phyloP scores from a whole-genome alignment of 2,329 filamentous ascomycete genomes.

The Tolypocladium amazonense region DNA sequence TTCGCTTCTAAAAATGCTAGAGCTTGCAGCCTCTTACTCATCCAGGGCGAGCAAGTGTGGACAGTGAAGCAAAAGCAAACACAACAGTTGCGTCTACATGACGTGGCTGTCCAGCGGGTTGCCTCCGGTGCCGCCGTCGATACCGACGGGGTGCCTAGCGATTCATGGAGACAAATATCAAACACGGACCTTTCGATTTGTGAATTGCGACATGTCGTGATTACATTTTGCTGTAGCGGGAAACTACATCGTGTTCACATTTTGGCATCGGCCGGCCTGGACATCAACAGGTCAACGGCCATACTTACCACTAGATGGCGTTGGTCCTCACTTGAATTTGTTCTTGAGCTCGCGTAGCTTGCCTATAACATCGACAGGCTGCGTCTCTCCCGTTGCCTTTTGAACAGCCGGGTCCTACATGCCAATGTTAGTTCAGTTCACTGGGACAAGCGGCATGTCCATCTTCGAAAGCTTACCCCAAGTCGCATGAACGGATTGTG shows the following conservation, averaged over 20 bases:
- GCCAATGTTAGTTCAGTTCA: not conserved
- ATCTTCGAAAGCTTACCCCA: constrained; percentile 40
- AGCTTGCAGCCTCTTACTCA: constrained; percentile 47
- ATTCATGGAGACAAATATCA: constrained; percentile 15
- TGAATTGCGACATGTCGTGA: not conserved
- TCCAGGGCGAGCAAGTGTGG: constrained; percentile 55
- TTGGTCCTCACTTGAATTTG: constrained; percentile 45
- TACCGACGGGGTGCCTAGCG: constrained; percentile 18
- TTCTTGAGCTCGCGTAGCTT: constrained; percentile 89
- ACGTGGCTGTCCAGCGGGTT: constrained; percentile 15
- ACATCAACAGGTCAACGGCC: not conserved
- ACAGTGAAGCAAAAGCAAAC: constrained; percentile 56
- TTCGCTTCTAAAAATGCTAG: constrained; percentile 54
- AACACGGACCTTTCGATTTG: not conserved
- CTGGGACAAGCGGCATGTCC: not conserved
- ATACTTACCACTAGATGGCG: not conserved
- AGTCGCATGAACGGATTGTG: constrained; percentile 97
- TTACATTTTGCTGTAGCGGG: not conserved
- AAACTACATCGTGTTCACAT: constrained; percentile 1
- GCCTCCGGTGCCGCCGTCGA: constrained; percentile 16
- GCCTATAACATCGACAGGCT: constrained; percentile 76
- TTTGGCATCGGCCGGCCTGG: constrained; percentile 17
- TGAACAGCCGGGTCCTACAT: constrained; percentile 69
- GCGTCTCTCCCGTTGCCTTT: constrained; percentile 69
- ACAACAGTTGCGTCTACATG: constrained; percentile 11